Evolutionary conservation across 495 filamentous ascomycete species (phyloP).

Genomic region (Neurospora africana): DNA sequence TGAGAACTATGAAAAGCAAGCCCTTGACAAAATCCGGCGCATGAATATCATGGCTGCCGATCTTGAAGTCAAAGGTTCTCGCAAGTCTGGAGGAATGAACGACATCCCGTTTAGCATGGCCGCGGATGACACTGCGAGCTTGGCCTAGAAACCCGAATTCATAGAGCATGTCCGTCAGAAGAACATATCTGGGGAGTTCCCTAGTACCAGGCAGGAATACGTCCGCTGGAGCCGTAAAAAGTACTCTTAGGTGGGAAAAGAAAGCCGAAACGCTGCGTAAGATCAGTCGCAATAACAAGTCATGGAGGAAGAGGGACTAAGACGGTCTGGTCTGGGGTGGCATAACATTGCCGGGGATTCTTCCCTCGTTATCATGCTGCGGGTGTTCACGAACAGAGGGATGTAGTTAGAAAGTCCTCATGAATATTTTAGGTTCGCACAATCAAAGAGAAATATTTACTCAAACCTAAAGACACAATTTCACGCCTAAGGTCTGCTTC

Average conservation of each 20-base stretch:
- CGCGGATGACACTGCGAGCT: background rate
- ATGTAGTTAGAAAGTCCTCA: background rate
- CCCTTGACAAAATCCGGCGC: conserved; percentile 62
- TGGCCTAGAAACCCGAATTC: background rate
- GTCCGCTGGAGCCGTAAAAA: background rate
- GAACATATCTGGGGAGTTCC: background rate
- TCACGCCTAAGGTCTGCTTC: background rate
- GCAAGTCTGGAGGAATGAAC: conserved; percentile 6
- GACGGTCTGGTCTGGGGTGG: background rate
- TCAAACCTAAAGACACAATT: background rate
- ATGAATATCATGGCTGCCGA: conserved; percentile 65
- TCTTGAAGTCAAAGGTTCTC: conserved; percentile 50
- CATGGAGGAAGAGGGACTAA: background rate
- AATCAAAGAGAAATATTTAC: background rate
- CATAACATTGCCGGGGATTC: background rate
- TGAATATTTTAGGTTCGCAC: background rate
- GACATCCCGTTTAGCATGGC: background rate
- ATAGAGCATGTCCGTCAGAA: background rate
- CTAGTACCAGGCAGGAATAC: background rate
- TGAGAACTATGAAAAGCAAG: conserved; percentile 58
- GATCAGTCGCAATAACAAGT: background rate
- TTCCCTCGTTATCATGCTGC: background rate
- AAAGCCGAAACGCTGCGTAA: background rate
- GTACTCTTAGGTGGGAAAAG: background rate
- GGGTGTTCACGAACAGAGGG: background rate